phyloP scores from a whole-genome alignment of 805 yeast genomes.

The Pichia eremophila region DNA sequence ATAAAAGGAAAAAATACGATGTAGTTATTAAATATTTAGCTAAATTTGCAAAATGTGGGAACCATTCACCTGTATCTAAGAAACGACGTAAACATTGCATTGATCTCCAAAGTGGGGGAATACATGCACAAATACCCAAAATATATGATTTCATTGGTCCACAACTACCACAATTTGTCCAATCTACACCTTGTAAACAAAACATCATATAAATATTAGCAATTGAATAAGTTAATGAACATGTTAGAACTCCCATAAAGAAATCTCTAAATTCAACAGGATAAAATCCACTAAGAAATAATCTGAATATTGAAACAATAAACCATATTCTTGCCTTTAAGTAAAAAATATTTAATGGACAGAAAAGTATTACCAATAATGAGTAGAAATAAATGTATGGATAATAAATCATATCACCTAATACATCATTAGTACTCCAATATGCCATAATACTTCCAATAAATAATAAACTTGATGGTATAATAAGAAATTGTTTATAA shows the following conservation, averaged over 20 bases:
- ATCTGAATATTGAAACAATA: conserved; percentile 56
- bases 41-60: conserved; percentile 91
- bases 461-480: conserved; percentile 53
- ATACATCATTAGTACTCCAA: conserved; percentile 53
- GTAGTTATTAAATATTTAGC: conserved; percentile 62
- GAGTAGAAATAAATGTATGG: conserved; percentile 69
- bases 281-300: conserved; percentile 72
- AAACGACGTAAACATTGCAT: conserved; percentile 87
- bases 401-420: conserved; percentile 56
- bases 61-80: conserved; percentile 88
- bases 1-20: conserved; percentile 58
- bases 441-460: conserved; percentile 53
- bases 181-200: conserved; percentile 65
- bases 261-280: conserved; percentile 95
- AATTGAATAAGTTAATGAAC: conserved; percentile 80
- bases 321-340: conserved; percentile 69
- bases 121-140: conserved; percentile 73
- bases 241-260: conserved; percentile 81
- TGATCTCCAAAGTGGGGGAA: conserved; percentile 87
- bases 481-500: conserved; percentile 51
- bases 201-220: conserved; percentile 78
- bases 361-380: conserved; percentile 36
- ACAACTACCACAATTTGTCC: conserved; percentile 55
- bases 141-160: conserved; percentile 67
- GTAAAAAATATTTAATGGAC: conserved; percentile 52